Base-by-base conservation (phyloP, 345 rosid genomes). In the Lumnitzera racemosa region DNA sequence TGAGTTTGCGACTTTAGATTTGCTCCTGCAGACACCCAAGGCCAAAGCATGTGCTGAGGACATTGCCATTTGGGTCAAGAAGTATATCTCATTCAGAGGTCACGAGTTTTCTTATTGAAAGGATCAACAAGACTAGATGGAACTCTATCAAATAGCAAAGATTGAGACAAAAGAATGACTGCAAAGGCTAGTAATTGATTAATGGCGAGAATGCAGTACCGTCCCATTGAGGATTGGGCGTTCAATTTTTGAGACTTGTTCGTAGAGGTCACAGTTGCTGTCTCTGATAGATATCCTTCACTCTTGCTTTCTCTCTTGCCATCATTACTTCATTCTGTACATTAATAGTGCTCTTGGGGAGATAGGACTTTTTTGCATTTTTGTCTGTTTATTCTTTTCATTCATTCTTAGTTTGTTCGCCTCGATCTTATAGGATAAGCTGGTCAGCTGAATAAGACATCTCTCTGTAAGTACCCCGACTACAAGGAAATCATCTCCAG, bases 11-110 rank as follows among this genome's bases (percentile, higher is more conserved):
- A 87, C 98, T 1, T 86, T 87, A 5, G 96, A 89, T 72, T 75
- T 89, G 80, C 96, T 92, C 65, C 80, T 92, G 29, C 82, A 77
- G 71, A 83, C 89, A 15, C 96, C 98, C 16, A 90, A 89, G 72
- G 96, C 98, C 23, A 87, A 77, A 67, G 94, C 94, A 10, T 92
- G 98, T 64, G 83, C 94, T 0, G 96, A 92, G 80, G 98, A 89
- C 68, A 82, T 87, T 53, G 80, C 88, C 24, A 87, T 92, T 36
- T 89, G 96, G 98, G 96, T 85, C 14, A 92, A 92, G 84, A 92
- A 92, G 63, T 82, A 83, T 62, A 87, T 92, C 66, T 89, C 94
- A 58, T 53, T 85, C 13, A 83, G 96, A 59, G 94, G 96, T 27
- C 92, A 85, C 3, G 96, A 92, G 65, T 89, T 92, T 70, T 92